Evolutionary conservation across 2,329 filamentous ascomycete genomes (phyloP).

Genomic region (Drechmeria coniospora): DNA sequence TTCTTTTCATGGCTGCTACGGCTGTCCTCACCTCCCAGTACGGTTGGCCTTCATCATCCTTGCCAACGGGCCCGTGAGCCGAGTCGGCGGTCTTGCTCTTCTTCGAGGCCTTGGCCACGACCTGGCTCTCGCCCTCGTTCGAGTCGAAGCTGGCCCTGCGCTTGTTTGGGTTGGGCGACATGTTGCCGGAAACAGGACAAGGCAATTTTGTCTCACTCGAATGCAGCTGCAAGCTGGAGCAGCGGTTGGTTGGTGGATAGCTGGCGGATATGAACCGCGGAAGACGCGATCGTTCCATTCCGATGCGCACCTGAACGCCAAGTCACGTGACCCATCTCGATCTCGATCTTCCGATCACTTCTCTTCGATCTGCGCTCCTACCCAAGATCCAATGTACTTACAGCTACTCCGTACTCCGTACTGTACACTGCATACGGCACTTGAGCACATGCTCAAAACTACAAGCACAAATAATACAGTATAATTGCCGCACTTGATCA

Average conservation of each 20-base stretch:
- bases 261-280: background rate
- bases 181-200: conserved; percentile 4
- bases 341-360: too few relatives aligned
- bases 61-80: conserved; percentile 12
- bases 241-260: too few relatives aligned
- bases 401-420: too few relatives aligned
- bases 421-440: too few relatives aligned
- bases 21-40: conserved; percentile 51
- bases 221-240: too few relatives aligned
- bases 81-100: conserved; percentile 23
- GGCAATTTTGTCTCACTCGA: too few relatives aligned
- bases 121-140: conserved; percentile 16
- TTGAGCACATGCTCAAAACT: too few relatives aligned
- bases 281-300: background rate
- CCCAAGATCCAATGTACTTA: too few relatives aligned
- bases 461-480: too few relatives aligned
- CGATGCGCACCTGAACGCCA: conserved; percentile 4
- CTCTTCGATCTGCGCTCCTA: too few relatives aligned
- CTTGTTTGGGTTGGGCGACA: conserved; percentile 18
- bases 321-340: conserved; percentile 6
- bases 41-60: conserved; percentile 31
- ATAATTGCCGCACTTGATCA: too few relatives aligned
- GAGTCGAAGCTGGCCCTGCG: conserved; percentile 17
- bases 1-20: too few relatives aligned
- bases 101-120: conserved; percentile 26